These are phyloP conservation scores for Triticum monococcum DNA, from an alignment of 176 grass and related monocot genomes.

Conservation along the genomic window DNA sequence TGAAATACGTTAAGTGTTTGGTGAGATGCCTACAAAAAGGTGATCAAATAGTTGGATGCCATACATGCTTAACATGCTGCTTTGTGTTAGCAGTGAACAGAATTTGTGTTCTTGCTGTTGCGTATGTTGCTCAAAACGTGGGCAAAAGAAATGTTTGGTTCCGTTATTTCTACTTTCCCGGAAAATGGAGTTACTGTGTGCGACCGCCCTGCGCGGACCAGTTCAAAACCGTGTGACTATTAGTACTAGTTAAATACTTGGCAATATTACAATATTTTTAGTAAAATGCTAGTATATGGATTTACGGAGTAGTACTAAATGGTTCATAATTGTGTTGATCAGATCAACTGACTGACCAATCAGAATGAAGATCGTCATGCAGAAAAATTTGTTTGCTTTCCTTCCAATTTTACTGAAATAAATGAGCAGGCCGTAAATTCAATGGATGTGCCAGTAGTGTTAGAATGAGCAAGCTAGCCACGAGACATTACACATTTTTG, in stretches of 20 bases:
- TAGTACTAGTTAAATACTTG: neutral
- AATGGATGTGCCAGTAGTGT: neutral
- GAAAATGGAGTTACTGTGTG: neutral
- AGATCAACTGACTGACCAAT: neutral
- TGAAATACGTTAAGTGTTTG: neutral
- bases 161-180: neutral
- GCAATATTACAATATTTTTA: neutral
- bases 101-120: constrained; percentile 20
- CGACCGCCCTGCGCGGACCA: neutral
- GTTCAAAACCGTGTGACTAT: neutral
- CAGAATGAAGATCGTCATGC: neutral
- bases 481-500: constrained; percentile 6
- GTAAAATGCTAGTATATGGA: neutral
- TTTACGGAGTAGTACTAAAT: neutral
- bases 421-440: neutral
- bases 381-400: neutral
- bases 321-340: neutral
- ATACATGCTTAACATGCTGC: neutral
- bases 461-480: constrained; percentile 1
- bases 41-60: neutral
- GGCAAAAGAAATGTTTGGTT: neutral
- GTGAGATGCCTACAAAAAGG: neutral
- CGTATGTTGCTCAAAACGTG: neutral
- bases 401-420: neutral
- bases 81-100: neutral